Base-by-base conservation (phyloP, 129 eudicot species). In the Helichrysum umbraculigerum region DNA sequence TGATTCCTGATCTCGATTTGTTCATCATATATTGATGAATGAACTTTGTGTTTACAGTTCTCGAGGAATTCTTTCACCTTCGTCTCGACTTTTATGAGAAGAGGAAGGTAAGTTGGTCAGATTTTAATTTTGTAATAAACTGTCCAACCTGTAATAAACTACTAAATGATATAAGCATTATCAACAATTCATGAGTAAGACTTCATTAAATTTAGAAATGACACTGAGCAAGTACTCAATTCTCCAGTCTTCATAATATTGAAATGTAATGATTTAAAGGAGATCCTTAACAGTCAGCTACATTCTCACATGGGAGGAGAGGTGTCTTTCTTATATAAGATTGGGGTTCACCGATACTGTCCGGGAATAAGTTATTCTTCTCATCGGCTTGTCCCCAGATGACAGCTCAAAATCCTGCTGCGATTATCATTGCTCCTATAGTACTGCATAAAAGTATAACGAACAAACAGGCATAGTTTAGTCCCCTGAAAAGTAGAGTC, bases 1-100 rank as follows among this genome's bases (percentile, higher is more conserved):
- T 34, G 11, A 30, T 65, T 19, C 21, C 11, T 50, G 5, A 17
- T 73, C 1, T 54, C 52, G 15, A 17, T 52, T 15, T 9, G 59
- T 80, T 67, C 30, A 6, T 19, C n/a, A n/a, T 56, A 29, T 56
- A 35, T 6, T 0, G 41, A 35, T 30, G 32, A 28, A 39, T 50
- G 15, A 42, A 7, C 14, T 57, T 56, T 66, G 75, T 22, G 52
- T n/a, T 16, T 84, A 75, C 96, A 93, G 98, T 93, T 87, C 90
- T 93, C 21, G 91, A 88, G 79, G 92, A 90, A 20, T 93, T 93
- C 79, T 93, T 73, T 71, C 79, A 81, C 44, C 39, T 88, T 50
- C 85, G 97, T 82, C 85, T 93, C 21, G 92, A 87, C 56, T 86
- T 63, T 75, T 93, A 93, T 56, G 87, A 79, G 67, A 93, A 83